Base-by-base conservation (phyloP, 2,329 filamentous ascomycete species). In the Cadophora sp. region DNA sequence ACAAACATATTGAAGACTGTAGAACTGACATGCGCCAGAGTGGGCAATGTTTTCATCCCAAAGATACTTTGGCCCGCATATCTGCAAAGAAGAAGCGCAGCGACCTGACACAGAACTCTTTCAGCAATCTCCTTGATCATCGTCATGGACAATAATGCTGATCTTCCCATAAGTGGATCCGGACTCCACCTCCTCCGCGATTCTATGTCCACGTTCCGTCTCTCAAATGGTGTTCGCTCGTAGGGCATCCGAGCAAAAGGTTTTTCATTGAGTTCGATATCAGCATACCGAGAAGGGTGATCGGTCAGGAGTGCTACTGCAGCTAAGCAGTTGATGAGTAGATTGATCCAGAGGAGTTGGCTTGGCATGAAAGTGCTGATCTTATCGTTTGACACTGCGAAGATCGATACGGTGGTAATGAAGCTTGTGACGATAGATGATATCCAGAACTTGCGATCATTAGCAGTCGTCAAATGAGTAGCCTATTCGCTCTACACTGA, bases 121-220 rank as follows among this genome's bases (percentile, higher is more conserved):
- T 94, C 95, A 51, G 97, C 86, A 70, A 98, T 97, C 95, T 97
- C 98, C 84, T 98, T 98, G 94, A 95, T 97, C 95, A 98, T 98
- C 24, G 91, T 94, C 37, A 91, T 83, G 1, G 93, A 97, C 74
- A 98, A 95, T 8, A 95, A 83, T 1, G 91, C 85, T 4, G 90
- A 89, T n/a, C n/a, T n/a, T n/a, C n/a, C n/a, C n/a, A n/a, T n/a
- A n/a, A n/a, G n/a, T n/a, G n/a, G n/a, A n/a, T n/a, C n/a, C n/a
- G n/a, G n/a, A n/a, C n/a, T n/a, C n/a, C n/a, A n/a, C n/a, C n/a
- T n/a, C n/a, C n/a, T n/a, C n/a, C n/a, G n/a, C n/a, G n/a, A n/a
- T n/a, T n/a, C n/a, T n/a, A n/a, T n/a, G n/a, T n/a, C n/a, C n/a
- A n/a, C n/a, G n/a, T n/a, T n/a, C n/a, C n/a, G n/a, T n/a, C n/a